Evolutionary conservation across 2,329 filamentous ascomycete genomes (phyloP), one percentile per base, ranked within the genome.

Genomic region (Aspergillus ochraceoroseus): DNA sequence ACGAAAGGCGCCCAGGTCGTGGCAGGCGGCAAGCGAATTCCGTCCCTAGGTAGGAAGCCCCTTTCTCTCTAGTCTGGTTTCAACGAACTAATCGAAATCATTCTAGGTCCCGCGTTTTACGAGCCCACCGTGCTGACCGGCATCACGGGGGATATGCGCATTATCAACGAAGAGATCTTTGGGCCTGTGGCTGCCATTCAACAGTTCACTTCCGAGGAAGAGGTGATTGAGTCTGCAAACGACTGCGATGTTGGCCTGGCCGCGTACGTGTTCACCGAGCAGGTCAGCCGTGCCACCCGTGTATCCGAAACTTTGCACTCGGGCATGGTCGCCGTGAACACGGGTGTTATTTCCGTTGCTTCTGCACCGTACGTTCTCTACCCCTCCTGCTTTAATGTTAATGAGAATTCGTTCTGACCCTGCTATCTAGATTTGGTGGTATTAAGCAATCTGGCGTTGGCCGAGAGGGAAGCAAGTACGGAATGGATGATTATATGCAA

Each of bases 161-260:
- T 92, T 52, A 82, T 85, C 71, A 76, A 79, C 53, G 83, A 88
- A 61, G 86, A 92, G 64, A 86, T 87, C 44, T 92, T 92, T 62
- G 86, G 86, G 13, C 86, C 86, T 6, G 85, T 89, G 26, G 81
- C 85, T 61, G 76, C 82, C 36, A 77, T 92, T 50, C 75, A 78
- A 55, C 83, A 82, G 53, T 90, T 92, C 70, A 80, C 82, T 73
- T 80, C 76, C 53, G 82, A 87, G 67, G 78, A 78, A 14, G 79
- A 88, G 34, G 85, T 79, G 28, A 74, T 90, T 54, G 68, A 70
- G 38, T 67, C 85, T 32, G 85, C 80, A 44, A 90, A 92, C 72
- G 73, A 77, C 47, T 90, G 87, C 63, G 85, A 84, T 37, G 9
- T 8, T 17, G 84, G 57, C 44, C 76, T 92, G 18, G 85, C 85